These are phyloP conservation scores for Apiospora malaysiana DNA, from an alignment of 2,329 filamentous ascomycete species.

Conservation along the genomic window DNA sequence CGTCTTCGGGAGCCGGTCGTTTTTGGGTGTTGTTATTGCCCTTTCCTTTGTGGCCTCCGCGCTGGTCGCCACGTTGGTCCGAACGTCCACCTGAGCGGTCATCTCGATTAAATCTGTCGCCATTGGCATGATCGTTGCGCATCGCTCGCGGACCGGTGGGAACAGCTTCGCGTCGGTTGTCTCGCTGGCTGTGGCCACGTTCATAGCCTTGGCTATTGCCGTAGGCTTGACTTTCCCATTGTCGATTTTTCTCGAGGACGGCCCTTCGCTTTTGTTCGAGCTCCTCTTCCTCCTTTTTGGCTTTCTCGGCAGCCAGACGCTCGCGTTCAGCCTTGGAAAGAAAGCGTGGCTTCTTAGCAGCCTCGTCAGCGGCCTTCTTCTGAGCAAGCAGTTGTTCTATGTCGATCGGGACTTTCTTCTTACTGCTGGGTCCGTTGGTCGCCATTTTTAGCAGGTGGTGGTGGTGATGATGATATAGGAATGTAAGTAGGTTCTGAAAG, in stretches of 20 bases:
- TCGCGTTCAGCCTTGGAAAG: conserved; percentile 77
- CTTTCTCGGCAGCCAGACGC: conserved; percentile 71
- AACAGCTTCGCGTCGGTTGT: conserved; percentile 40
- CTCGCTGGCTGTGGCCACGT: background rate
- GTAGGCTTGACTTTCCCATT: conserved; percentile 39
- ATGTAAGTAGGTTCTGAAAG: no score
- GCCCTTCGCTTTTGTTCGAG: conserved; percentile 31
- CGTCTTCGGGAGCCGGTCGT: conserved; percentile 54
- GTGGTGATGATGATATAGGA: no score
- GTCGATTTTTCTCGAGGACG: conserved; percentile 38
- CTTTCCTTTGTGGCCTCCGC: conserved; percentile 43
- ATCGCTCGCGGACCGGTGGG: conserved; percentile 78
- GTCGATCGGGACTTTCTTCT: conserved; percentile 63
- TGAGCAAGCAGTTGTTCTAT: conserved; percentile 85
- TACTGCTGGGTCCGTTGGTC: conserved; percentile 29
- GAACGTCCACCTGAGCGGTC: conserved; percentile 28
- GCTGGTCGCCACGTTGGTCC: conserved; percentile 43
- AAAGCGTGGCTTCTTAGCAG: conserved; percentile 81
- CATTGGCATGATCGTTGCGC: conserved; percentile 48
- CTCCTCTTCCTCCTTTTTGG: conserved; percentile 68
- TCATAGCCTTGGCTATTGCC: conserved; percentile 33
- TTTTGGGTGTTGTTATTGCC: conserved; percentile 48
- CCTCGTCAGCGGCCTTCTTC: conserved; percentile 85
- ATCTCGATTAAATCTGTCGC: background rate
- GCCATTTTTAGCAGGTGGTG: conserved; percentile 19